phyloP scores from a whole-genome alignment of 164 flowering plant species.

The Umbellularia californica region DNA sequence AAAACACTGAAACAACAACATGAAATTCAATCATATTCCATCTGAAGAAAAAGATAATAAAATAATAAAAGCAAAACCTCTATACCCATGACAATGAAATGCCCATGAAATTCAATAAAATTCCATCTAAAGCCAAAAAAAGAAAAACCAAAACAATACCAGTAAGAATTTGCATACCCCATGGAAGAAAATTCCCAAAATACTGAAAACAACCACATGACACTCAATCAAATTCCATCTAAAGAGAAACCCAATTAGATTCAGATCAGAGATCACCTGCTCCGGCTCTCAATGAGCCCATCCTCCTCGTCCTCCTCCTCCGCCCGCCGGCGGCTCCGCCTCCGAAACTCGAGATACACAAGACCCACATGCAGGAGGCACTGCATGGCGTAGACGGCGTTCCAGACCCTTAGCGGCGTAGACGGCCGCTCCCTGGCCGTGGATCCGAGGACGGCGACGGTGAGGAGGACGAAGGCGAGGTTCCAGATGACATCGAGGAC shows the following conservation, averaged over 20 bases:
- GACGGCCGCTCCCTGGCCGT: constrained; percentile 45
- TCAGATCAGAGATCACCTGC: background rate
- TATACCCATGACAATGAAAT: background rate
- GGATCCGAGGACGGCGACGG: constrained; percentile 33
- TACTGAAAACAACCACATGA: background rate
- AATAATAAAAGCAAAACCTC: background rate
- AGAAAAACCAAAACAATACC: background rate
- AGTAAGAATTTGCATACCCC: background rate
- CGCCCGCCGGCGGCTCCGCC: constrained; percentile 14
- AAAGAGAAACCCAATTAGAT: background rate
- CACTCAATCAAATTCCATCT: background rate
- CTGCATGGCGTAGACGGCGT: constrained; percentile 59
- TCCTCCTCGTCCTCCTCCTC: constrained; percentile 5
- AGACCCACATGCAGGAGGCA: constrained; percentile 62
- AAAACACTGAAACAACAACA: background rate
- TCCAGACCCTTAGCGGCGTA: constrained; percentile 64
- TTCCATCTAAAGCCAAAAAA: background rate
- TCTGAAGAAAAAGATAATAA: background rate
- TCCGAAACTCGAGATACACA: constrained; percentile 36
- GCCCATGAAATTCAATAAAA: background rate
- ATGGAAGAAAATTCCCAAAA: background rate
- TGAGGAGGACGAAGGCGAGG: constrained; percentile 48
- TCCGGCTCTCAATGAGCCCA: background rate
- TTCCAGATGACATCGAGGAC: constrained; percentile 66
- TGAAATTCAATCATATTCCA: background rate